Evolutionary conservation across 805 yeast species (phyloP).

Genomic region (Zygoascus flipseniorum): DNA sequence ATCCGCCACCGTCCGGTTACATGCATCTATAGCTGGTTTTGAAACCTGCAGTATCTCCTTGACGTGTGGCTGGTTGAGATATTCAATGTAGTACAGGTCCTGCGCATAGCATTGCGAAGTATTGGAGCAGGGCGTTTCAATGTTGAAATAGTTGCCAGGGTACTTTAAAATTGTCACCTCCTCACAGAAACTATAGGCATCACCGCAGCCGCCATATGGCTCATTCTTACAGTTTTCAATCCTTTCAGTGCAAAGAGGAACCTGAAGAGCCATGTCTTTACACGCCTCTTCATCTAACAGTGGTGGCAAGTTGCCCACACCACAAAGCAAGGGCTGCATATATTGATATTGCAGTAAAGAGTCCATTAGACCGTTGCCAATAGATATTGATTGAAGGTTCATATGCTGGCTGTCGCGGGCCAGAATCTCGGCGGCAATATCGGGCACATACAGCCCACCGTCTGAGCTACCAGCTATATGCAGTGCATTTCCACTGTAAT

Average conservation of each 20-base stretch:
- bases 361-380: slow-evolving; percentile 91
- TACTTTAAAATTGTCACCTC: slow-evolving; percentile 55
- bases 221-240: slow-evolving; percentile 58
- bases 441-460: slow-evolving; percentile 91
- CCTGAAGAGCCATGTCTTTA: slow-evolving; percentile 48
- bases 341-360: slow-evolving; percentile 67
- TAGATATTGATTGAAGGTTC: slow-evolving; percentile 66
- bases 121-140: slow-evolving; percentile 39
- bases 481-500: slow-evolving; percentile 49
- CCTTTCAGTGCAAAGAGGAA: slow-evolving; percentile 57
- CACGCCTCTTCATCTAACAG: slow-evolving; percentile 62
- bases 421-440: slow-evolving; percentile 50
- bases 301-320: slow-evolving; percentile 66
- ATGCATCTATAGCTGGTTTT: slow-evolving; percentile 47
- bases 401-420: slow-evolving; percentile 41
- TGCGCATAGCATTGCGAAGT: slow-evolving; percentile 60
- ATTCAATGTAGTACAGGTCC: slow-evolving; percentile 61
- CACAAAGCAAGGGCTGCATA: slow-evolving; percentile 91
- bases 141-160: slow-evolving; percentile 61
- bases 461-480: slow-evolving; percentile 92
- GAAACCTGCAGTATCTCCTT: slow-evolving; percentile 68
- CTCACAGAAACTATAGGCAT: slow-evolving; percentile 80
- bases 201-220: slow-evolving; percentile 67
- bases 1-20: slow-evolving; percentile 63
- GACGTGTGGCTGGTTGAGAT: slow-evolving; percentile 66